Base-by-base conservation (phyloP, 164 flowering plant species). In the Berberis vulgaris region DNA sequence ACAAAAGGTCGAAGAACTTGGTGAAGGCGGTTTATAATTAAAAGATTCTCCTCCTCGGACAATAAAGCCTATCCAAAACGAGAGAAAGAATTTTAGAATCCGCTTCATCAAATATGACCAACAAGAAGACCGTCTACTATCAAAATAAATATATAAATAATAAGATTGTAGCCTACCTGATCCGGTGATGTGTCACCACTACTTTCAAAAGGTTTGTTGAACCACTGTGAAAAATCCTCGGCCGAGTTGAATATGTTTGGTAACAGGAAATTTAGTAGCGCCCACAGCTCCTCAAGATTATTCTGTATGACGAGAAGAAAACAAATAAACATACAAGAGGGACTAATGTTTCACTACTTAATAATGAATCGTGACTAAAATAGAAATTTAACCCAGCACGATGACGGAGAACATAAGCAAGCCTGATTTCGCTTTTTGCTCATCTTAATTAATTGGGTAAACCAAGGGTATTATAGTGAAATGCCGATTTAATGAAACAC, bases 1-100 rank as follows among this genome's bases (percentile, higher is more conserved):
- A 94, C 97, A 86, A 94, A 94, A 67, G 99, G 99, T 7, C 99
- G 87, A 66, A 94, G 90, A 77, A 94, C 99, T 81, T 94, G 99
- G 73, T 94, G 99, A 62, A 94, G 96, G 49, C 99, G 97, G 69
- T 94, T 94, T 68, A 94, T 94, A 63, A 94, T 91, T 85, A 94
- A 77, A 66, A 94, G 89, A 76, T 94, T 94, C 77, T 94, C 99
- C 79, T 94, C 99, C 75, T 94, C 99, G 10, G 99, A 91, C 7
- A 94, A 79, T 57, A 94, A 79, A 53, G 97, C 96, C 97, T 94
- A 50, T 26, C 69, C 60, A 62, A 56, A 58, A 69, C 60, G 41
- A 42, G 12, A 42, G 7, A 10, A 10, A 12, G n/a, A 3, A 10
- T 11, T 7, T 47, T 4, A 47, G 59, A 45, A 7, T 26, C 40